phyloP scores from a whole-genome alignment of 1,284 basidiomycete genomes.

The Heterobasidion irregulare region DNA sequence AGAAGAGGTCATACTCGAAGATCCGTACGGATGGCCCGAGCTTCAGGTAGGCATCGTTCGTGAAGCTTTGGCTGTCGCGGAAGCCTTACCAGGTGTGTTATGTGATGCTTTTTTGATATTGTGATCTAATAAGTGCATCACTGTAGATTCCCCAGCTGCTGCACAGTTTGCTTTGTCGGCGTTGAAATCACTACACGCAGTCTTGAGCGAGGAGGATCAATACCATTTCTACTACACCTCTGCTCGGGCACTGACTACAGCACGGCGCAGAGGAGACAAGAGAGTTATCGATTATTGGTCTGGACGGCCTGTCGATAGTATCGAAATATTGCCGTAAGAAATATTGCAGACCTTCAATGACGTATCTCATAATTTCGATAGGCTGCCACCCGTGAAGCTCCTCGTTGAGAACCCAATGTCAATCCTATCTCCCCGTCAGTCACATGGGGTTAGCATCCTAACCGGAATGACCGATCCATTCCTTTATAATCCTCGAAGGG shows the following conservation, averaged over 20 bases:
- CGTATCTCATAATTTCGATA: conserved; percentile 20
- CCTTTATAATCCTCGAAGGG: conserved; percentile 79
- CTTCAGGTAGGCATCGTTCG: conserved; percentile 87
- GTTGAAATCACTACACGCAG: conserved; percentile 57
- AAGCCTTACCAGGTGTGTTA: conserved; percentile 78
- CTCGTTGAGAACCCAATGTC: conserved; percentile 69
- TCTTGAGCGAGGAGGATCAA: conserved; percentile 69
- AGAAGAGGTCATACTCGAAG: conserved; percentile 26
- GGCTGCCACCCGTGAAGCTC: conserved; percentile 63
- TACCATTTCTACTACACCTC: conserved; percentile 69
- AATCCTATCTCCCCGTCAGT: conserved; percentile 33
- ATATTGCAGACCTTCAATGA: background rate
- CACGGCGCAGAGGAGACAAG: conserved; percentile 68
- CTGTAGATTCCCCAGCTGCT: conserved; percentile 64
- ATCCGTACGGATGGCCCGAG: conserved; percentile 86
- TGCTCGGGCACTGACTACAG: conserved; percentile 57
- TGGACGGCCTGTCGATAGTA: conserved; percentile 67
- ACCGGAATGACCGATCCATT: conserved; percentile 67
- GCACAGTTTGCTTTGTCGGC: conserved; percentile 75
- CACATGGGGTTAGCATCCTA: conserved; percentile 37
- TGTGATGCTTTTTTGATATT: background rate
- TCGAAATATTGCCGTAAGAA: conserved; percentile 71
- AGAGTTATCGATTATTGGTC: conserved; percentile 78
- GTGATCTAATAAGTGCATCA: background rate
- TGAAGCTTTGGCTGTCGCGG: conserved; percentile 85